Percentiles rank a stretch among this genome's conserved stretches.
phyloP scores from a whole-genome alignment of 2,329 filamentous ascomycete genomes.

The Penicillium rolfsii region DNA sequence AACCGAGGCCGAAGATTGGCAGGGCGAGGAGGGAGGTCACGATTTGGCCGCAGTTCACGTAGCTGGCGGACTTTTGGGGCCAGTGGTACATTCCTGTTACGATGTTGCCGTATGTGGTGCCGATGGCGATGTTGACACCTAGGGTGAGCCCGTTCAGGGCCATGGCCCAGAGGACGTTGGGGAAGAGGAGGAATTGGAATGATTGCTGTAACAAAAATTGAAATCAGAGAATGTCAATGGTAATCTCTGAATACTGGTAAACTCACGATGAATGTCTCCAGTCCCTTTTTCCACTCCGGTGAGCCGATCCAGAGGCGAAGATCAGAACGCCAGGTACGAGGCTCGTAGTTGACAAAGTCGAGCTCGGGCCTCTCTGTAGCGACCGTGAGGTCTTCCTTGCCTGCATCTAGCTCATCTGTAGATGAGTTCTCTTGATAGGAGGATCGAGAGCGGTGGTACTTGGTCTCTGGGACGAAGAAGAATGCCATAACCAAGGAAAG shows the following conservation, averaged over 20 bases:
- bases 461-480: constrained; percentile 50
- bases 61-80: constrained; percentile 39
- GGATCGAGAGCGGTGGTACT: constrained; percentile 44
- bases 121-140: constrained; percentile 50
- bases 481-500: constrained; percentile 42
- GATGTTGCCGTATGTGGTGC: constrained; percentile 47
- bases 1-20: constrained; percentile 45
- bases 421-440: constrained; percentile 41
- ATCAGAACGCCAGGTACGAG: constrained; percentile 43
- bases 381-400: constrained; percentile 14
- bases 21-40: constrained; percentile 44
- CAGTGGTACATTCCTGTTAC: constrained; percentile 46
- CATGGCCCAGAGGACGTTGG: constrained; percentile 50
- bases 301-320: constrained; percentile 47
- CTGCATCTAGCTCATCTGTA: constrained; percentile 11
- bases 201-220: constrained; percentile 29
- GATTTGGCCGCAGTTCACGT: constrained; percentile 48
- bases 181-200: constrained; percentile 43
- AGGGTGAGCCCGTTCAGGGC: constrained; percentile 46
- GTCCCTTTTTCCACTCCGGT: constrained; percentile 42
- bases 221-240: too few species aligned
- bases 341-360: constrained; percentile 42
- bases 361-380: constrained; percentile 30
- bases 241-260: background rate
- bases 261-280: constrained; percentile 27